Evolutionary conservation across 495 filamentous ascomycete genomes (phyloP).

Genomic region (Trichoderma virens): DNA sequence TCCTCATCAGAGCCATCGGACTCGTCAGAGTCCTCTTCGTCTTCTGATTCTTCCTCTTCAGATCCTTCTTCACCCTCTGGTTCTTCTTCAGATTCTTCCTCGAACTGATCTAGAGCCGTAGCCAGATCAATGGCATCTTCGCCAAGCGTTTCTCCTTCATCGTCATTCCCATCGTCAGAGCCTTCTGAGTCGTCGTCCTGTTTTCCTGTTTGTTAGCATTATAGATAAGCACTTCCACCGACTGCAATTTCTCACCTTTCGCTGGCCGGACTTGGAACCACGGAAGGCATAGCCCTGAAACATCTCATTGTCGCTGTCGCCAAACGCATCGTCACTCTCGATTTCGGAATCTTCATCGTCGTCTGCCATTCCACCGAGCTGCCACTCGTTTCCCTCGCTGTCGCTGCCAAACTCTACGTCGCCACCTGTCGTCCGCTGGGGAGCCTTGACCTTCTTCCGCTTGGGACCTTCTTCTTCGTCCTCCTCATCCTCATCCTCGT

Average conservation of each 20-base stretch:
- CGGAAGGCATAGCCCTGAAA: conserved; percentile 72
- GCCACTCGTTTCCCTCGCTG: conserved; percentile 86
- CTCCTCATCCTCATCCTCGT: conserved; percentile 48
- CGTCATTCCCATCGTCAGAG: conserved; percentile 35
- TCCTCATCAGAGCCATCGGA: conserved; percentile 38
- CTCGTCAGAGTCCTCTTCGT: conserved; percentile 42
- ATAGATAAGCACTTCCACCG: conserved; percentile 17
- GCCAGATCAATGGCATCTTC: conserved; percentile 82
- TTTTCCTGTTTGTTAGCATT: conserved; percentile 45
- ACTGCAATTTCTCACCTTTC: conserved; percentile 22
- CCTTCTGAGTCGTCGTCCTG: conserved; percentile 53
- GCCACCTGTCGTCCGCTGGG: conserved; percentile 33
- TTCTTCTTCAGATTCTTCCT: conserved; percentile 38
- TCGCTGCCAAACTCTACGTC: conserved; percentile 61
- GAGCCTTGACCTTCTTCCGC: conserved; percentile 36
- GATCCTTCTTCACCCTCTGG: conserved; percentile 29
- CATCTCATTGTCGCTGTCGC: conserved; percentile 75
- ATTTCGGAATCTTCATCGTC: conserved; percentile 76
- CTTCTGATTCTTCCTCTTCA: conserved; percentile 25
- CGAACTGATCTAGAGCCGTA: conserved; percentile 62
- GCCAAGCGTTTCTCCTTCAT: conserved; percentile 45
- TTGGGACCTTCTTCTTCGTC: conserved; percentile 45
- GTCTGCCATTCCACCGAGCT: conserved; percentile 57
- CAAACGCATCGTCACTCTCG: conserved; percentile 90
- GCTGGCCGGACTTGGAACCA: conserved; percentile 43